Evolutionary conservation across 306 rosid species (phyloP).

Genomic region (Vigna hirtella): DNA sequence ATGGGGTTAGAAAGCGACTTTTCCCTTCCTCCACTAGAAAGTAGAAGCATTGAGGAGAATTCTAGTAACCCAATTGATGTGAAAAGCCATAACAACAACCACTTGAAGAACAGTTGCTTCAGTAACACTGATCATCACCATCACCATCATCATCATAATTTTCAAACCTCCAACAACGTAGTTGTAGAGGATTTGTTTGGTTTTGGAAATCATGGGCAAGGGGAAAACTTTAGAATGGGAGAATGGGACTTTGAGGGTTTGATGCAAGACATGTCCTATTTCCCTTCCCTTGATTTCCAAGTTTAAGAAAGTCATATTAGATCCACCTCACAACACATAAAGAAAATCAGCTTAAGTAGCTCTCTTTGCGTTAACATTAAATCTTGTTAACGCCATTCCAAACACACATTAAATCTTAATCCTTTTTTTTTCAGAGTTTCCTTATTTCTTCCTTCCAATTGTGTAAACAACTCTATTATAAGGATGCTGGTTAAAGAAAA

Average conservation of each 20-base stretch:
- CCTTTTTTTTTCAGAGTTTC: neutral
- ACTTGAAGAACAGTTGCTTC: conserved; percentile 69
- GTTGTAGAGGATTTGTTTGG: conserved; percentile 61
- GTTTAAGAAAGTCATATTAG: conserved; percentile 30
- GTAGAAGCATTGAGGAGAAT: conserved; percentile 54
- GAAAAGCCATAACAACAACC: conserved; percentile 56
- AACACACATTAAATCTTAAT: neutral
- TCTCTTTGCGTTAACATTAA: neutral
- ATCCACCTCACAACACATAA: neutral
- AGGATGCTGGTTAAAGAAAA: neutral
- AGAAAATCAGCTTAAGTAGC: neutral
- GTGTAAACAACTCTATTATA: neutral
- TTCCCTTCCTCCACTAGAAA: conserved; percentile 69
- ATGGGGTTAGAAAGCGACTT: conserved; percentile 63
- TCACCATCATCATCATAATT: conserved; percentile 27
- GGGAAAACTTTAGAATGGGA: conserved; percentile 71
- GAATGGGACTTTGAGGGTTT: conserved; percentile 92
- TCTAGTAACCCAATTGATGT: conserved; percentile 45
- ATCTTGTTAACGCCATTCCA: neutral
- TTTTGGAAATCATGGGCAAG: conserved; percentile 60
- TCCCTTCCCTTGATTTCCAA: conserved; percentile 79
- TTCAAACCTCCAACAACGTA: conserved; percentile 47
- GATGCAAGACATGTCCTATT: conserved; percentile 83
- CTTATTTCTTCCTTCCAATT: neutral
- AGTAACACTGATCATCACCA: conserved; percentile 47